These are phyloP conservation scores for Penicillium sp. DNA, from an alignment of 2,329 filamentous ascomycete genomes.

Conservation along the genomic window DNA sequence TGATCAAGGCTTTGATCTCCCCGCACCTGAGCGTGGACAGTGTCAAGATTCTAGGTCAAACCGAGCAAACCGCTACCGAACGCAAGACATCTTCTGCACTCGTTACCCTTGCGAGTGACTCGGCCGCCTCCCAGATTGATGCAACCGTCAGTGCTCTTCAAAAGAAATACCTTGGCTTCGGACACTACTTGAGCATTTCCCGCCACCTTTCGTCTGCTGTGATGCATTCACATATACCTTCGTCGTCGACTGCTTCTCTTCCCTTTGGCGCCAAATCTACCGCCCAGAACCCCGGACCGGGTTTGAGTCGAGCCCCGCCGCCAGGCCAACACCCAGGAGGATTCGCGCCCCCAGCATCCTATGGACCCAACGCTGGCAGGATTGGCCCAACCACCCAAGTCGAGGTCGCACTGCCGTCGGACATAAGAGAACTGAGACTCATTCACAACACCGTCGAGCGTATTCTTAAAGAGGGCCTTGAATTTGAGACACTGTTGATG, in stretches of 20 bases:
- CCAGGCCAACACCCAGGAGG: constrained; percentile 54
- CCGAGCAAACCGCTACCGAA: constrained; percentile 51
- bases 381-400: constrained; percentile 58
- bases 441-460: constrained; percentile 86
- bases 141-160: constrained; percentile 71
- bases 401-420: constrained; percentile 68
- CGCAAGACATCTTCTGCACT: constrained; percentile 73
- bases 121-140: constrained; percentile 78
- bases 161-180: constrained; percentile 79
- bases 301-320: constrained; percentile 48
- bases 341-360: constrained; percentile 74
- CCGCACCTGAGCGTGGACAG: constrained; percentile 63
- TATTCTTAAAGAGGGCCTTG: constrained; percentile 72
- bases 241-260: constrained; percentile 52
- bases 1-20: constrained; percentile 49
- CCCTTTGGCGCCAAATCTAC: constrained; percentile 75
- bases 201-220: constrained; percentile 76
- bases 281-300: constrained; percentile 46
- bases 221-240: constrained; percentile 54
- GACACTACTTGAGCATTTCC: constrained; percentile 75
- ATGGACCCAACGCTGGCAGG: constrained; percentile 49
- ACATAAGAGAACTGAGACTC: constrained; percentile 72
- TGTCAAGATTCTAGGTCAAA: constrained; percentile 64
- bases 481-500: constrained; percentile 93
- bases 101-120: constrained; percentile 74